These are phyloP conservation scores for Trapa bicornis DNA, from an alignment of 345 rosid species.

Conservation along the genomic window DNA sequence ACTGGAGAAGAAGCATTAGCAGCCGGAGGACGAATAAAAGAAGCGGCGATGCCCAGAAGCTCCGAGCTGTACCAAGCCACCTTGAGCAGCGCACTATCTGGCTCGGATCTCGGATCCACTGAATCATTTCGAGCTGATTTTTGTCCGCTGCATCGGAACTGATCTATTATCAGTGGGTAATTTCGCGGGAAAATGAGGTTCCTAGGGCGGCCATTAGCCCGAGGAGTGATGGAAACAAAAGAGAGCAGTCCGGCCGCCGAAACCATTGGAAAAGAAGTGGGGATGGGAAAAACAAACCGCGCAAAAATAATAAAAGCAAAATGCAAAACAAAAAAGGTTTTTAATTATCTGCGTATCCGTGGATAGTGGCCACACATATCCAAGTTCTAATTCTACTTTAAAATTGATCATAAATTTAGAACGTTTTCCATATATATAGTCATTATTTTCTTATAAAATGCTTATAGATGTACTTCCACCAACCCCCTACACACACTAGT, in stretches of 20 bases:
- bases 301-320: too few relatives aligned
- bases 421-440: too few relatives aligned
- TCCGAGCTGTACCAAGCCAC: slow-evolving; percentile 93
- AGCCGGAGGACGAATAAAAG: slow-evolving; percentile 43
- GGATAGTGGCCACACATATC: too few relatives aligned
- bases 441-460: too few relatives aligned
- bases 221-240: slow-evolving; percentile 19
- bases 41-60: slow-evolving; percentile 83
- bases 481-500: too few relatives aligned
- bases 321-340: too few relatives aligned
- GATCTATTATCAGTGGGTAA: slow-evolving; percentile 10
- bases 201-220: slow-evolving; percentile 10
- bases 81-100: slow-evolving; percentile 64
- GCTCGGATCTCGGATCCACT: slow-evolving; percentile 17
- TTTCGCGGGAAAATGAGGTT: slow-evolving; percentile 8
- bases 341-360: too few relatives aligned
- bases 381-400: too few relatives aligned
- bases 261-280: too few relatives aligned
- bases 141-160: slow-evolving; percentile 22
- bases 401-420: too few relatives aligned
- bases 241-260: slow-evolving; percentile 9
- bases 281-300: too few relatives aligned
- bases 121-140: slow-evolving; percentile 24
- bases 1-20: slow-evolving; percentile 13
- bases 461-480: too few relatives aligned